Evolutionary conservation across 306 rosid species (phyloP).

Genomic region (Rosa lucieae): DNA sequence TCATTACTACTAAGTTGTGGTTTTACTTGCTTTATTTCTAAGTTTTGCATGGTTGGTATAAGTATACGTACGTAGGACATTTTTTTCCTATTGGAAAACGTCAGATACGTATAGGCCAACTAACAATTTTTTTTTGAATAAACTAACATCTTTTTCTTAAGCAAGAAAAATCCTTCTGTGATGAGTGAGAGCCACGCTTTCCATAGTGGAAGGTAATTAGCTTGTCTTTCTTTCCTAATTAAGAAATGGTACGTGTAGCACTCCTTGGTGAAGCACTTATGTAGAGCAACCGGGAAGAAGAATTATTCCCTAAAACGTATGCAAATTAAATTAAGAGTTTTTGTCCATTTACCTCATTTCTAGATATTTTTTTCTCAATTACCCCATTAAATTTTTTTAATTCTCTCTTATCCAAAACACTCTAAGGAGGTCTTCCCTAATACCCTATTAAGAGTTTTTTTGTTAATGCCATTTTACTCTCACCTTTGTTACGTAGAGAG

Average conservation of each 20-base stretch:
- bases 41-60: not conserved
- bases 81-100: not conserved
- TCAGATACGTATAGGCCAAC: not conserved
- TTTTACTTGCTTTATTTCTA: not conserved
- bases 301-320: not conserved
- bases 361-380: no score
- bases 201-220: not conserved
- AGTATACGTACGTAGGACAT: not conserved
- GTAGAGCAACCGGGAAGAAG: not conserved
- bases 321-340: not conserved
- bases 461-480: no score
- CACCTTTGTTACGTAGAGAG: no score
- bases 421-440: no score
- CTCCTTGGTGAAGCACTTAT: not conserved
- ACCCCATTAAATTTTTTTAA: no score
- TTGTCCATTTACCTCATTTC: no score
- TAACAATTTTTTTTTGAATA: no score
- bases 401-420: no score
- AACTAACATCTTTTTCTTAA: not conserved
- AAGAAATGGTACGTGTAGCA: not conserved
- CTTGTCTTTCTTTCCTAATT: not conserved
- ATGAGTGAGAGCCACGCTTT: not conserved
- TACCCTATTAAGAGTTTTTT: no score
- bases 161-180: no score
- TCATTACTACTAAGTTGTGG: not conserved